These are phyloP conservation scores for Penstemon davidsonii DNA, from an alignment of 257 asterid species.

Conservation along the genomic window DNA sequence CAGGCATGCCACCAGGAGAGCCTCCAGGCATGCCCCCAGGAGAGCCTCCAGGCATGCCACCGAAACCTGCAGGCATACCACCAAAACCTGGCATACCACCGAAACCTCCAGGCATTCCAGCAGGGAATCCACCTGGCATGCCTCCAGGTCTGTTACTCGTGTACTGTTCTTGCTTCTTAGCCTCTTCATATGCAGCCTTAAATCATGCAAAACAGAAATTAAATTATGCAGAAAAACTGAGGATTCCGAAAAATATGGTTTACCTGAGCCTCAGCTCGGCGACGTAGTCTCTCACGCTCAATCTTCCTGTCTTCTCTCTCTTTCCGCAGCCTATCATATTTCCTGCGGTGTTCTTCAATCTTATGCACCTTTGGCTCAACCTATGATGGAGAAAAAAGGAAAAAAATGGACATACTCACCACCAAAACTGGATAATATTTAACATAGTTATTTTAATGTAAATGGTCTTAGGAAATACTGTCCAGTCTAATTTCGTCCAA, in stretches of 20 bases:
- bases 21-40: constrained; percentile 36
- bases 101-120: constrained; percentile 48
- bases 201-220: constrained; percentile 9
- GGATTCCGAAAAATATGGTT: not conserved
- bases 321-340: constrained; percentile 86
- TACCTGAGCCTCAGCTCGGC: constrained; percentile 93
- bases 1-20: constrained; percentile 24
- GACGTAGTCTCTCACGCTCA: constrained; percentile 76
- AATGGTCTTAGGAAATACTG: constrained; percentile 2
- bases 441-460: not conserved
- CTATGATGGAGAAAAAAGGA: constrained; percentile 34
- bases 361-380: constrained; percentile 94
- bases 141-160: constrained; percentile 70
- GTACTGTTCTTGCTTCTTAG: constrained; percentile 82
- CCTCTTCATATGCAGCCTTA: constrained; percentile 95
- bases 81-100: constrained; percentile 25
- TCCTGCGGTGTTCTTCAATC: constrained; percentile 88
- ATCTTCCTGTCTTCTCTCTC: constrained; percentile 73
- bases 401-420: not conserved
- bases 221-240: not conserved
- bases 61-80: constrained; percentile 40
- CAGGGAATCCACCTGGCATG: constrained; percentile 52
- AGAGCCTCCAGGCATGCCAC: constrained; percentile 48
- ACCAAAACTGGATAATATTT: not conserved
- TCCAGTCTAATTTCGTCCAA: not conserved